Evolutionary conservation across 768 basidiomycete species (phyloP), one percentile per base, ranked within the genome.

Genomic region (Russula sp.): DNA sequence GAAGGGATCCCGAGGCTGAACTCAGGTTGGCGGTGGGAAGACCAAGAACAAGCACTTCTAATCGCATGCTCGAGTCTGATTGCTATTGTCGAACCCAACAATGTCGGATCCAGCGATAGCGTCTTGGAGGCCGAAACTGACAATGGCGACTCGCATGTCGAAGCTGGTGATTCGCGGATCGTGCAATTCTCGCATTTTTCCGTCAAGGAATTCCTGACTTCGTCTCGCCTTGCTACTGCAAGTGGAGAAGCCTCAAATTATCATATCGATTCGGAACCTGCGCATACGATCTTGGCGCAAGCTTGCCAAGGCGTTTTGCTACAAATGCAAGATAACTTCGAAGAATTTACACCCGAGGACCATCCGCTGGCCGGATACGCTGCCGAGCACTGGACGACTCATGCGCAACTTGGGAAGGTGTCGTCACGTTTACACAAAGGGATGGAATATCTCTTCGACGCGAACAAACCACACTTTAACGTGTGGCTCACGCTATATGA

Each of bases 131-230:
- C n/a, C n/a, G n/a, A n/a, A n/a, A n/a, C n/a, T n/a, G n/a, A n/a
- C n/a, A n/a, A n/a, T n/a, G n/a, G n/a, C n/a, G n/a, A n/a, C n/a
- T n/a, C n/a, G n/a, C n/a, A n/a, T n/a, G n/a, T n/a, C 14, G 13
- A 34, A 20, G 18, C 30, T 14, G 24, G 11, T 9, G 13, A 2
- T 26, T 40, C 16, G 4, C 22, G 38, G 8, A 38, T 40, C 2
- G 54, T 52, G 30, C 51, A 52, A n/a, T 52, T 52, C 18, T 52
- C 51, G 18, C 51, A 52, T 20, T 38, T 30, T 4, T 56, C 54
- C 2, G 38, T 56, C 36, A 56, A 28, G 13, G 54, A 40, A n/a
- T 56, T 56, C 38, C 26, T 56, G 24, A 40, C 38, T 0, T 56
- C 34, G 13, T 5, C 9, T 32, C 54, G 22, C 24, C 54, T 56